phyloP scores from a whole-genome alignment of 352 stramenopile genomes.

The Phytophthora cactorum region DNA sequence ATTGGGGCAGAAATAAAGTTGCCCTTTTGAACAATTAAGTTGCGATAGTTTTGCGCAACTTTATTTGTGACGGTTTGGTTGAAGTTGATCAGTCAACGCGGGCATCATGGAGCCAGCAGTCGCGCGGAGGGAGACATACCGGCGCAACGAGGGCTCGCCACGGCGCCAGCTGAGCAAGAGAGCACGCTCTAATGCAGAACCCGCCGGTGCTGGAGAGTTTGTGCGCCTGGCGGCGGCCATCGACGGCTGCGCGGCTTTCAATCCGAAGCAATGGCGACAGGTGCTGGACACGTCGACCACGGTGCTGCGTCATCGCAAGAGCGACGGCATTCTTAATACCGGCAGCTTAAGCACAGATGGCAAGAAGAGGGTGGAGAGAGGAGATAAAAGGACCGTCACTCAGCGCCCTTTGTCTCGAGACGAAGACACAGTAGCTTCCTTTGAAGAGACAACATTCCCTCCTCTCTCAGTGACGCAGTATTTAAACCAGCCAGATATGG shows the following conservation, averaged over 20 bases:
- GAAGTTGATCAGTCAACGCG: not conserved
- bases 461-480: slow-evolving; percentile 44
- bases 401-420: slow-evolving; percentile 35
- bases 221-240: slow-evolving; percentile 57
- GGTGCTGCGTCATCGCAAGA: slow-evolving; percentile 23
- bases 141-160: not conserved
- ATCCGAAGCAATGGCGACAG: slow-evolving; percentile 60
- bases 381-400: not conserved
- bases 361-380: not conserved
- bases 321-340: not conserved
- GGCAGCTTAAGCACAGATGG: not conserved
- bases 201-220: slow-evolving; percentile 30
- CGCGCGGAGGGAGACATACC: not conserved
- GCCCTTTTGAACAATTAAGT: slow-evolving; percentile 2
- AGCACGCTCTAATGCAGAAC: not conserved
- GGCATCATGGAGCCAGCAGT: slow-evolving; percentile 12
- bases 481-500: slow-evolving; percentile 50
- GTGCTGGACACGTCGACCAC: slow-evolving; percentile 51
- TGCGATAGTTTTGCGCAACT: slow-evolving; percentile 1
- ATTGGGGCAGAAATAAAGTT: not conserved
- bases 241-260: slow-evolving; percentile 55
- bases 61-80: slow-evolving; percentile 18
- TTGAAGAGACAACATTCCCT: slow-evolving; percentile 7
- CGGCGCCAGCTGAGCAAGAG: slow-evolving; percentile 1
- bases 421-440: slow-evolving; percentile 31